Evolutionary conservation across 2,329 filamentous ascomycete genomes (phyloP), one percentile per base, ranked within the genome.

Genomic region (Zymoseptoria ardabiliae): DNA sequence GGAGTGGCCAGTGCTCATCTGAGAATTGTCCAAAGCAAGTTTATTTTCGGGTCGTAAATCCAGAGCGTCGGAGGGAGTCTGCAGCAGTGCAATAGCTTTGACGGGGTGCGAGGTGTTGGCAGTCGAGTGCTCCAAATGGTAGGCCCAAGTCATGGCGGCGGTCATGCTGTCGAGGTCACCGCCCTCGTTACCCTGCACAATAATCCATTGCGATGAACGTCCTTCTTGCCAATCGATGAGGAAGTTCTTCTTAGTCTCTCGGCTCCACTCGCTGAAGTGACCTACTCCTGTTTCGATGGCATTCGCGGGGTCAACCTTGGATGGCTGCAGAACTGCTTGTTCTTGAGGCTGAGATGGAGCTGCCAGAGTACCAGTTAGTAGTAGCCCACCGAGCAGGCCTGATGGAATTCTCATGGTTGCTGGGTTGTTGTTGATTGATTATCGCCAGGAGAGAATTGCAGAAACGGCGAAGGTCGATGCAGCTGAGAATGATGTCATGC

Each of bases 231-330:
- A 79, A 66, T 79, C 77, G 60, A 78, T 70, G 53, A 79, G 65
- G 53, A 79, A 79, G 13, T 73, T 68, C 50, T 75, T 77, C 69
- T 79, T 79, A 19, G 72, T 78, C 10, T 72, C 73, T 41, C 77
- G 76, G 23, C 74, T 76, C 77, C 77, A 79, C 64, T 79, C 76
- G 67, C 75, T 77, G 68, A 79, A 79, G 68, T 79, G 77, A 30
- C 77, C 77, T 11, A 78, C 76, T 17, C 77, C 77, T 7, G 63
- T 69, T 52, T 83, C 80, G 11, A 74, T 62, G 52, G 58, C 57
- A 22, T 62, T 65, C 25, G 60, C 59, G 11, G 63, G 58, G 6
- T 19, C 30, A 1, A 61, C 51, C 21, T 58, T 53, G 11, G 60
- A 57, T 9, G 61, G 53, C 50, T 55, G 23, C 17, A 53, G 54